Evolutionary conservation across 495 filamentous ascomycete species (phyloP), one percentile per base, ranked within the genome.

Genomic region (Penicillium waksmanii): DNA sequence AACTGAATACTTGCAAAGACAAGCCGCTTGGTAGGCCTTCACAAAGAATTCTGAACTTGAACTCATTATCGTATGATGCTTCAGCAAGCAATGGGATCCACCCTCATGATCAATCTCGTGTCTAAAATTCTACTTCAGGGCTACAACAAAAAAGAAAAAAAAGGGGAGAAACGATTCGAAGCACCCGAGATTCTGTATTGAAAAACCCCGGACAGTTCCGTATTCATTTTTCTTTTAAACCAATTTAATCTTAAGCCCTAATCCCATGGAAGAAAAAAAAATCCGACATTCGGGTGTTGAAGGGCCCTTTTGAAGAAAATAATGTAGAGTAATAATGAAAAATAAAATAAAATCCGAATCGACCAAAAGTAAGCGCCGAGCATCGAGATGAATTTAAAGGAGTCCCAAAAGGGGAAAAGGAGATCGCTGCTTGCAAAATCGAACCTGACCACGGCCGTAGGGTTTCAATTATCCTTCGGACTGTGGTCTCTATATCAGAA

Each of bases 371-470:
- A 10, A 19, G 42, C 51, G 31, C 57, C 42, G 21, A 59, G 48
- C 13, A 47, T 52, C 17, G 25, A 36, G 35, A 52, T 40, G 46
- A 33, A 47, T 31, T 31, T 1, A 40, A 23, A 25, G 50, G 18
- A 23, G 21, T 34, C 23, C 23, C 31, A 10, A 19, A 53, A 47
- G 17, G 43, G 33, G 18, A 60, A 53, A 53, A 34, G 43, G 34
- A 55, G 47, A 56, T 51, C 53, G 49, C 47, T 65, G 51, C 56
- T 55, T 57, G 34, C 43, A 49, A 38, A 50, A 57, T 34, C 23
- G 51, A 46, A 57, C 54, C 21, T 59, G 42, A 35, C 21, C 42
- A 42, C 11, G 35, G 13, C 31, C 17, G 55, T 47, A 35, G 50
- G 53, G 53, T 12, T 40, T 57, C 34, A 49, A 23, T 21, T 21